phyloP scores from a whole-genome alignment of 2,329 filamentous ascomycete genomes.

The Periconia sp. region DNA sequence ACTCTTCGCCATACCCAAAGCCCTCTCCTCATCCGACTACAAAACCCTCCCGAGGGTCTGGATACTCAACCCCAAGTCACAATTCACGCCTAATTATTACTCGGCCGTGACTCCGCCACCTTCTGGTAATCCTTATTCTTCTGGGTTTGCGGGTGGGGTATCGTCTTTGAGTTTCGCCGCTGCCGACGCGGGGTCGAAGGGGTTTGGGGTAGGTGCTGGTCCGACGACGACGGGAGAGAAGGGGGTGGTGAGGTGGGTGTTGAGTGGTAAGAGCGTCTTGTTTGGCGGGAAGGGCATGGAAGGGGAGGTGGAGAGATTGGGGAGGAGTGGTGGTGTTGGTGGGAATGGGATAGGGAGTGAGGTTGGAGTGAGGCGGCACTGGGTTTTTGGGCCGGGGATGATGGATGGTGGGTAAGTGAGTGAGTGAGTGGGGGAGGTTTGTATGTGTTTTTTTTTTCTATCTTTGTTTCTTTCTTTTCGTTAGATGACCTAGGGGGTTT shows the following conservation, averaged over 20 bases:
- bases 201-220: not conserved
- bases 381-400: slow-evolving; percentile 25
- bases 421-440: too few relatives aligned
- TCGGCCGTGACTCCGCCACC: slow-evolving; percentile 11
- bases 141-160: not conserved
- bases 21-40: slow-evolving; percentile 23
- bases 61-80: slow-evolving; percentile 38
- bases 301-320: slow-evolving; percentile 1
- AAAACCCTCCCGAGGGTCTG: slow-evolving; percentile 32
- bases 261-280: slow-evolving; percentile 43
- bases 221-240: not conserved
- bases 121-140: not conserved
- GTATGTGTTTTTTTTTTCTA: too few relatives aligned
- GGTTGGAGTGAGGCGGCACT: slow-evolving; percentile 19
- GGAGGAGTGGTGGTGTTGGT: too few relatives aligned
- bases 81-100: slow-evolving; percentile 17
- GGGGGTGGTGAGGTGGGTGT: slow-evolving; percentile 39
- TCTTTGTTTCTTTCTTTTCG: too few relatives aligned
- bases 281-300: slow-evolving; percentile 40
- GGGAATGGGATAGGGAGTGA: slow-evolving; percentile 15
- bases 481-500: too few relatives aligned
- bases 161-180: not conserved
- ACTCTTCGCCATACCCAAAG: slow-evolving; percentile 33
- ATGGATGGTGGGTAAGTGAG: not conserved
- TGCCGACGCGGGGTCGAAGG: not conserved